phyloP scores from a whole-genome alignment of 1,284 basidiomycete species.

The Puccinia triticina region DNA sequence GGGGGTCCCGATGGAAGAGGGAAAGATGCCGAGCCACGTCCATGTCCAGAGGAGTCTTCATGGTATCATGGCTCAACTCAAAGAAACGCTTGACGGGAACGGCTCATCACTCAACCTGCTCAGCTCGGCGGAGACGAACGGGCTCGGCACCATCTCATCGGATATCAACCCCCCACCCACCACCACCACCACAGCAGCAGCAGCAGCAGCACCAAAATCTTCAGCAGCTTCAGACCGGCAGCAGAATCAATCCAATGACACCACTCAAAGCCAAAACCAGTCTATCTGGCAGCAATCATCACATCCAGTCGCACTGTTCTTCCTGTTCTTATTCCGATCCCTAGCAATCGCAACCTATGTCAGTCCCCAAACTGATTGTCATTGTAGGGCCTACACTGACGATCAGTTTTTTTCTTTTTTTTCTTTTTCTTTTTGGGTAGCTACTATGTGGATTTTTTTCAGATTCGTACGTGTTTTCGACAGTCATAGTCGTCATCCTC shows the following conservation, averaged over 20 bases:
- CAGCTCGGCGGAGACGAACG: slow-evolving; percentile 38
- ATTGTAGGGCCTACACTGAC: background rate
- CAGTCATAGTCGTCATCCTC: slow-evolving; percentile 84
- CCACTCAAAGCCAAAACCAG: slow-evolving; percentile 7
- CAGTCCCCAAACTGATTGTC: slow-evolving; percentile 56
- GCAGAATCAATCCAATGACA: slow-evolving; percentile 1
- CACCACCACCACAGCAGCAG: slow-evolving; percentile 7
- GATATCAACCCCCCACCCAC: slow-evolving; percentile 14
- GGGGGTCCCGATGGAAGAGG: no score
- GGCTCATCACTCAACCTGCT: slow-evolving; percentile 27
- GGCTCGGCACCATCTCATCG: slow-evolving; percentile 36
- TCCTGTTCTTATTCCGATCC: slow-evolving; percentile 80
- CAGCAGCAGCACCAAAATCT: background rate
- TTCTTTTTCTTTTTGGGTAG: background rate
- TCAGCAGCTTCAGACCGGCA: slow-evolving; percentile 15
- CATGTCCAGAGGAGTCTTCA: no score
- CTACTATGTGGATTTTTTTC: slow-evolving; percentile 26
- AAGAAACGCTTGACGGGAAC: slow-evolving; percentile 21
- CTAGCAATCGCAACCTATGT: slow-evolving; percentile 84
- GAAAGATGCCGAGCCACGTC: no score
- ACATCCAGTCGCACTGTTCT: slow-evolving; percentile 79
- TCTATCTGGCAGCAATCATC: slow-evolving; percentile 67
- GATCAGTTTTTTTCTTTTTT: background rate
- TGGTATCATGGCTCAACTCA: slow-evolving; percentile 10
- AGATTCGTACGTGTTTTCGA: slow-evolving; percentile 60